Base-by-base conservation (phyloP, 208 protist species). In the Acanthamoeba sp. region DNA sequence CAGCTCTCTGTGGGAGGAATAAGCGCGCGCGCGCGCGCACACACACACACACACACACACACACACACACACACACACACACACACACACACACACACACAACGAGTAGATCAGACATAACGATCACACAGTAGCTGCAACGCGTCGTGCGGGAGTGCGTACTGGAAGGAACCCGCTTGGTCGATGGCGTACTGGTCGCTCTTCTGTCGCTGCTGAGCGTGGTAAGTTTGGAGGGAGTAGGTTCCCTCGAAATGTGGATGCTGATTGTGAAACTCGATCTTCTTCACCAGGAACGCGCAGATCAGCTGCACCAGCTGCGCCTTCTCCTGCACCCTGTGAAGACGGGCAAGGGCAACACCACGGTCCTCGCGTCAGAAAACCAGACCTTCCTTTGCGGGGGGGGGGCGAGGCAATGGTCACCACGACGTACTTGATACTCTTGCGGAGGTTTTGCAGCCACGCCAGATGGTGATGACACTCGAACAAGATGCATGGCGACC, bases 181-280 rank as follows among this genome's bases (percentile, higher is more conserved):
- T 92, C 42, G 40, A 76, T 16, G 24, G 57, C 59, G 29, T 34
- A 76, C 48, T 92, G 87, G 20, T 76, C 48, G 38, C 40, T 48
- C 87, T 22, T 42, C 42, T 76, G 45, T 42, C 52, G 64, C 50
- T 66, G 7, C 90, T 94, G 69, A 22, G 90, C 90, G 66, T 85
- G 36, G 90, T 94, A 40, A 32, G 90, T 94, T 62, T 94, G 90
- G 1, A 94, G 90, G 34, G 90, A 94, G 29, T 94, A 84, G 42
- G 29, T 94, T 24, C 90, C 90, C 45, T 94, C 90, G 16, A 94
- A 94, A 22, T 94, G 45, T 4, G 90, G 90, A 64, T 85, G 73
- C 10, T 36, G 29, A 0, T 62, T 40, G 29, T 94, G 90, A 29
- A 94, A 94, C 22, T 78, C 36, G 34, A 94, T 85, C 90, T 94